Conservation (phyloP, 345 rosid genomes). For the Raphanus sativus region DNA sequence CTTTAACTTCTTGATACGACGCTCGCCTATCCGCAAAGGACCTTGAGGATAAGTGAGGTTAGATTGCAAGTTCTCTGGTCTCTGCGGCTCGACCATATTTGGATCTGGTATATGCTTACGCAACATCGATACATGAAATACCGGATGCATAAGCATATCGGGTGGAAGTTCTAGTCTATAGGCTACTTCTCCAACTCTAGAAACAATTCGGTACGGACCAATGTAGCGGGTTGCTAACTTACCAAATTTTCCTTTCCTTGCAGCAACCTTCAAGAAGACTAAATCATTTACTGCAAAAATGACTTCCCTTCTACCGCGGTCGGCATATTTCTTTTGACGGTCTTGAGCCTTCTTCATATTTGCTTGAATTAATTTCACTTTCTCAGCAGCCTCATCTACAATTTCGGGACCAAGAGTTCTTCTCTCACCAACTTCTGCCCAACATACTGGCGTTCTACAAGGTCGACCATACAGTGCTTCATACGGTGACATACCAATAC, state of each 20-base stretch:
- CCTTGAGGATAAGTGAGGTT: neutral
- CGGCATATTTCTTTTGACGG: neutral
- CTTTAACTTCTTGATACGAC: neutral
- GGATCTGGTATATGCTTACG: neutral
- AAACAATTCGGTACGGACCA: neutral
- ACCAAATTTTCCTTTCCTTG: neutral
- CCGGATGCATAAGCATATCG: neutral
- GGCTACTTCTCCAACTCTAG: neutral
- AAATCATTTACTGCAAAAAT: neutral
- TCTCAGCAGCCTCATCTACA: no score
- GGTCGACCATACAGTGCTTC: neutral
- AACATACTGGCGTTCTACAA: neutral
- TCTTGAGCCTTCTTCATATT: neutral
- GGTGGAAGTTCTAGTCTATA: neutral
- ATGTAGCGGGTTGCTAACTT: neutral
- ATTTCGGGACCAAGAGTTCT: neutral
- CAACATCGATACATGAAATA: neutral
- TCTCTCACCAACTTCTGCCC: neutral
- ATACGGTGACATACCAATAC: neutral
- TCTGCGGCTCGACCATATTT: neutral
- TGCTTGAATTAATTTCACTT: neutral
- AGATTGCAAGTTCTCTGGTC: neutral
- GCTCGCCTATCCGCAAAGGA: neutral
- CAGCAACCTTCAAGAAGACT: neutral
- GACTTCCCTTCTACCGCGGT: neutral